These are phyloP conservation scores for Coniosporium apollinis DNA, from an alignment of 495 filamentous ascomycete genomes.

Conservation along the genomic window DNA sequence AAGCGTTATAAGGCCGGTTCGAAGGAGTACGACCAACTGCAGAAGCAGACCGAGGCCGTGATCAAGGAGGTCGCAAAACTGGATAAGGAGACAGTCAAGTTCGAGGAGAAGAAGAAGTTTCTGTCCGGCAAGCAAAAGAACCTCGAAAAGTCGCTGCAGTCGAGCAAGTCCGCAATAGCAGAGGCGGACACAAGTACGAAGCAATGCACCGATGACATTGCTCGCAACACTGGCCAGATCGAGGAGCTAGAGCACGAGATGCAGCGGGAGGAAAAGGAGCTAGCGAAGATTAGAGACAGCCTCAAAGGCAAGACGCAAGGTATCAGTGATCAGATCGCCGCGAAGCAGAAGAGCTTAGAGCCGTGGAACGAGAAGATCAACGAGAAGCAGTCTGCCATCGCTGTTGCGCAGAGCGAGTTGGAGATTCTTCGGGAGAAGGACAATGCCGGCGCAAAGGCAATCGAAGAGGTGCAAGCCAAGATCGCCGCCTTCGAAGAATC, in stretches of 20 bases:
- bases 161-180: constrained; percentile 46
- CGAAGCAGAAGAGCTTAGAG: constrained; percentile 85
- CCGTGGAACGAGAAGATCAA: constrained; percentile 97
- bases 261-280: constrained; percentile 62
- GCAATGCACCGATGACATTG: constrained; percentile 60
- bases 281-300: constrained; percentile 59
- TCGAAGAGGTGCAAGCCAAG: constrained; percentile 73
- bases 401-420: constrained; percentile 85
- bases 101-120: constrained; percentile 95
- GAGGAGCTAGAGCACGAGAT: constrained; percentile 54
- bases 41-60: constrained; percentile 64
- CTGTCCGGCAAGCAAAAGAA: constrained; percentile 80
- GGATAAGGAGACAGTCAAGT: constrained; percentile 91
- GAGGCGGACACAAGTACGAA: constrained; percentile 65
- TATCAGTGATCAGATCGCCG: constrained; percentile 78
- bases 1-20: constrained; percentile 65
- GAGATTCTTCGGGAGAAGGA: constrained; percentile 77
- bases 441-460: constrained; percentile 65
- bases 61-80: constrained; percentile 80
- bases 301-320: constrained; percentile 91
- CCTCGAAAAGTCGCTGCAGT: constrained; percentile 71
- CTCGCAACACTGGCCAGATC: constrained; percentile 55
- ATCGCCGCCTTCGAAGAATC: constrained; percentile 54
- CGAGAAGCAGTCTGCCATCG: constrained; percentile 80
- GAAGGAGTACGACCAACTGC: constrained; percentile 67